Base-by-base conservation (phyloP, 495 filamentous ascomycete genomes). In the Diplogelasinospora grovesii region DNA sequence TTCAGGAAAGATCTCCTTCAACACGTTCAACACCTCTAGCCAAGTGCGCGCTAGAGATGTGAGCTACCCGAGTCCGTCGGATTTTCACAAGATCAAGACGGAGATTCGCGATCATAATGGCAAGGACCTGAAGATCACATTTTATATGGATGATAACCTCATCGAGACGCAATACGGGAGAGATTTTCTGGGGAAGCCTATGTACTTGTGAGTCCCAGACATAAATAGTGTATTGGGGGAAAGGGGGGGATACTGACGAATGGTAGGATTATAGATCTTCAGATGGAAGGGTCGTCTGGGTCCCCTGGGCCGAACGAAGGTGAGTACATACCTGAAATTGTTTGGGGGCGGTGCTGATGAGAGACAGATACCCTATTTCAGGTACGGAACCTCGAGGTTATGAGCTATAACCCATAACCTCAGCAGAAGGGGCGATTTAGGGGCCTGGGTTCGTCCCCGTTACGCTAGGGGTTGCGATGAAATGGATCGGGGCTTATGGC, bases 1-100 rank as follows among this genome's bases (percentile, higher is more conserved):
- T 4, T 65, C 59, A n/a, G 76, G 75, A 5, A 68, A 75, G 51
- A 75, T 80, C 34, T 71, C 64, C 7, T 79, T 79, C 57, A 80
- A 80, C 39, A 78, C 73, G 1, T 79, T 79, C 54, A 78, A 79
- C 45, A 73, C 73, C 7, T 70, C 65, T 19, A 68, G 61, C 11
- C 52, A 64, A 24, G 64, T 77, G 1, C 43, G 59, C 10, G 66
- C 69, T 35, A 56, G 62, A 18, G 63, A 79, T 43, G 69, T 74
- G 18, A 52, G 50, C 0, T 79, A 80, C 45, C 55, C 68, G 8
- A 64, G 34, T 25, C 59, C 75, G 0, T 62, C 46, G 2, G 46
- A 66, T 5, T 78, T 69, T 35, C 76, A 79, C 51, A 65, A 53
- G 9, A 64, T 79, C 19, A 60, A 60, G 52, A 62, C 60, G 20